Evolutionary conservation across 345 rosid species (phyloP), one percentile per base, ranked within the genome.

Genomic region (Geranium brycei): DNA sequence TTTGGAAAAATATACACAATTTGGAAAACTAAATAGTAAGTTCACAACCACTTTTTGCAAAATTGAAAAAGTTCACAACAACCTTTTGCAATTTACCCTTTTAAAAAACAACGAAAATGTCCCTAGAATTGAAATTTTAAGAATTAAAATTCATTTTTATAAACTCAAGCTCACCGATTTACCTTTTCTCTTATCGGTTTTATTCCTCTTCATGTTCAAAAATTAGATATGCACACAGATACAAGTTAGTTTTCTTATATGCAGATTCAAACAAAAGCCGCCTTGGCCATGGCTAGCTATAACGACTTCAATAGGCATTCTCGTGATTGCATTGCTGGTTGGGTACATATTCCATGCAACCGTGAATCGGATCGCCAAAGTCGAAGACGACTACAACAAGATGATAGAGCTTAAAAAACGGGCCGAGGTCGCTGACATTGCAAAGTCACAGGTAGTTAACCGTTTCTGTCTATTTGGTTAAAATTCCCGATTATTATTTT

Each of bases 351-450:
- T 83, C 71, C 77, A 87, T 64, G 98, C 95, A 51, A 84, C 98
- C 12, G 69, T 86, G 62, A 89, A 84, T 78, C 86, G 93, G 53
- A 87, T 92, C 68, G 77, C 83, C 38, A 89, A 84, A 83, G 98
- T 89, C 55, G 89, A 92, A 75, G 96, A 92, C 67, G 96, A 92
- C 76, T 86, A 66, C 70, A 77, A 71, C 17, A 59, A 77, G 79
- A 89, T 92, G 98, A 76, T 66, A 84, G 83, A 73, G 75, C 95
- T 92, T 66, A 89, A 78, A 70, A 75, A 77, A 77, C 85, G 72
- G 64, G 98, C 98, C 2, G 96, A 80, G 80, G 95, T 85, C 38
- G 98, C 98, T 62, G 98, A 87, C 82, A 78, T 82, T 71, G 98
- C 98, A 67, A 92, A 92, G 80, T 92, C 98, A 64, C 93, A 92